Percentiles rank a stretch among this genome's conserved stretches.
phyloP scores from a whole-genome alignment of 1,284 basidiomycete species.

The Melampsora americana region DNA sequence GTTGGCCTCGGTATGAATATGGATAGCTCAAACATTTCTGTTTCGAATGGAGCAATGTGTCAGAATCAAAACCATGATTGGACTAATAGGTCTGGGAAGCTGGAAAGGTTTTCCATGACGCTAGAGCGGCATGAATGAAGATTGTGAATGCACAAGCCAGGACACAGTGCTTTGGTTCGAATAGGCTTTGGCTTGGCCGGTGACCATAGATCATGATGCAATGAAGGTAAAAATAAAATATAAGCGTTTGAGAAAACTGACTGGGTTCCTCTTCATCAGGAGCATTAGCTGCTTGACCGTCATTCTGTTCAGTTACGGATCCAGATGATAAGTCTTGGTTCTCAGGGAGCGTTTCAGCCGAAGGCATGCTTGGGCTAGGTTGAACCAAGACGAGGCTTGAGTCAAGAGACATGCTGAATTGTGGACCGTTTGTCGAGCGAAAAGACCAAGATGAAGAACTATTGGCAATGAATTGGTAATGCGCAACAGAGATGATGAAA shows the following conservation, averaged over 20 bases:
- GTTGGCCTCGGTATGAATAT: conserved; percentile 40
- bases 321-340: background rate
- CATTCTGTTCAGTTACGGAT: background rate
- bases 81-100: too few relatives aligned
- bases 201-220: too few relatives aligned
- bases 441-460: too few relatives aligned
- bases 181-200: background rate
- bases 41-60: background rate
- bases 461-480: too few relatives aligned
- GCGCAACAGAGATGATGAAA: too few relatives aligned
- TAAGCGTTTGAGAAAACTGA: background rate
- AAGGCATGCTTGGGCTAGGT: conserved; percentile 7
- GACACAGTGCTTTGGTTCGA: background rate
- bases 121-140: background rate
- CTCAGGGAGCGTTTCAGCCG: background rate
- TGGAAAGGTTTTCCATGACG: too few relatives aligned
- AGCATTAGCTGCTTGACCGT: background rate
- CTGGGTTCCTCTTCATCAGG: conserved; percentile 1
- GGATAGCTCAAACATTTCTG: conserved; percentile 38
- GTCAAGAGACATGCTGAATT: conserved; percentile 3
- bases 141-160: background rate
- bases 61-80: background rate
- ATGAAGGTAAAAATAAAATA: too few relatives aligned
- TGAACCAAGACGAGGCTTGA: conserved; percentile 7
- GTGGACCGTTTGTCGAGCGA: background rate